phyloP scores from a whole-genome alignment of 129 eudicot species.

The Pittosporum tobira region DNA sequence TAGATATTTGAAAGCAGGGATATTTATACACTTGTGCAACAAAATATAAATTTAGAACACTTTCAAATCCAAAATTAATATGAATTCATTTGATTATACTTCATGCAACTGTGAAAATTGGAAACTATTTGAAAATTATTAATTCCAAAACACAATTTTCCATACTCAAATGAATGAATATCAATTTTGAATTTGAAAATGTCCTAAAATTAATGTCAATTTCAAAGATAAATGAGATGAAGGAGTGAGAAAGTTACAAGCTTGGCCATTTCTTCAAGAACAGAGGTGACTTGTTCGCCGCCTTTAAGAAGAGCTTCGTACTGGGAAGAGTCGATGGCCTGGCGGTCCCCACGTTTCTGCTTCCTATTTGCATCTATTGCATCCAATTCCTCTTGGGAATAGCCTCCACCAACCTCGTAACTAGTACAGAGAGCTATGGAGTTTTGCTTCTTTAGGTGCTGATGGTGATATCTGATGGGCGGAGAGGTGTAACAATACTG shows the following conservation, averaged over 20 bases:
- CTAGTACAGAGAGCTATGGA: conserved; percentile 19
- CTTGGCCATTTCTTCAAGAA: conserved; percentile 84
- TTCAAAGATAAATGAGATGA: neutral
- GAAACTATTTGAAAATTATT: too few species aligned
- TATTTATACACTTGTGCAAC: neutral
- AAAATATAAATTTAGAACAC: too few species aligned
- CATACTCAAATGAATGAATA: too few species aligned
- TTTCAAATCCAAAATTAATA: too few species aligned
- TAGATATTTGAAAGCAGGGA: too few species aligned
- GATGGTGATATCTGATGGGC: neutral
- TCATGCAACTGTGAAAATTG: too few species aligned
- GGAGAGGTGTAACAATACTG: neutral
- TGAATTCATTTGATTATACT: too few species aligned
- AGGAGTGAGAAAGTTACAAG: conserved; percentile 44
- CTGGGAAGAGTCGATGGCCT: conserved; percentile 32
- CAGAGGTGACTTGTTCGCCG: conserved; percentile 95
- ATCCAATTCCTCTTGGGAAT: conserved; percentile 40
- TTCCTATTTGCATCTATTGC: conserved; percentile 17
- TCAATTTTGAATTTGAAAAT: too few species aligned
- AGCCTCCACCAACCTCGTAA: conserved; percentile 56
- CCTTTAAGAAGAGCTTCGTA: conserved; percentile 77
- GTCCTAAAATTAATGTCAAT: too few species aligned
- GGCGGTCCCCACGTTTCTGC: conserved; percentile 5
- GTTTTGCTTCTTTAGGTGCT: conserved; percentile 13
- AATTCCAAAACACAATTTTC: too few species aligned